Evolutionary conservation across 495 filamentous ascomycete genomes (phyloP), one percentile per base, ranked within the genome.

Genomic region (Pseudevernia furfuracea): DNA sequence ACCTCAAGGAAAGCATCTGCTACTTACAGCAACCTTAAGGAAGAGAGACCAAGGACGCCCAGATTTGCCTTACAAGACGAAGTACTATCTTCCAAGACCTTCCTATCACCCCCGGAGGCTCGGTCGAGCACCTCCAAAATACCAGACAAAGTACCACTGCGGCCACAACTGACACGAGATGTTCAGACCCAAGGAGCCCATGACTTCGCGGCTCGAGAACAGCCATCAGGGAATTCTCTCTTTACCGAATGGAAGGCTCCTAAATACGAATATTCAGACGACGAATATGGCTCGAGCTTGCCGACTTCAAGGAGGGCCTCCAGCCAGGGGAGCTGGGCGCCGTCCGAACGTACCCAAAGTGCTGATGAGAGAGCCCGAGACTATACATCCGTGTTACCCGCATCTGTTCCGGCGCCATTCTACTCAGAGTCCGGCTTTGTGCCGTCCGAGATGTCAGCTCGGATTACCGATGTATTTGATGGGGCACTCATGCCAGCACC

Each of bases 391-490:
- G 62, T 65, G 11, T 58, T 67, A 19, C 58, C 52, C 9, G 56
- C 48, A 3, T 56, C 60, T 17, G 65, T 43, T 25, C 28, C 49
- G 38, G 59, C 55, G 30, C 41, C 62, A 39, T 62, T 59, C 57
- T 55, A 64, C 15, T 28, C 49, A 21, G 55, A 67, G 17, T 59
- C 64, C 25, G 43, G 52, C 23, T 28, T 38, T 25, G 8, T 52
- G 12, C 57, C 65, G 14, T 62, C 68, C 38, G 37, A 57, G 23
- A 67, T 69, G 62, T 67, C 65, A 10, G 25, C 48, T 41, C 57
- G 61, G 10, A 65, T 62, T 39, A 65, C 65, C 41, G 61, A 69
- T 46, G 65, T 69, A 7, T 37, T 65, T 21, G 65, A 65, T 62
- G 43, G 62, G 28, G 48, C 61, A 15, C 68, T 69, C 15, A 52